phyloP scores from a whole-genome alignment of 345 rosid genomes.

The Salix koriyanagi region DNA sequence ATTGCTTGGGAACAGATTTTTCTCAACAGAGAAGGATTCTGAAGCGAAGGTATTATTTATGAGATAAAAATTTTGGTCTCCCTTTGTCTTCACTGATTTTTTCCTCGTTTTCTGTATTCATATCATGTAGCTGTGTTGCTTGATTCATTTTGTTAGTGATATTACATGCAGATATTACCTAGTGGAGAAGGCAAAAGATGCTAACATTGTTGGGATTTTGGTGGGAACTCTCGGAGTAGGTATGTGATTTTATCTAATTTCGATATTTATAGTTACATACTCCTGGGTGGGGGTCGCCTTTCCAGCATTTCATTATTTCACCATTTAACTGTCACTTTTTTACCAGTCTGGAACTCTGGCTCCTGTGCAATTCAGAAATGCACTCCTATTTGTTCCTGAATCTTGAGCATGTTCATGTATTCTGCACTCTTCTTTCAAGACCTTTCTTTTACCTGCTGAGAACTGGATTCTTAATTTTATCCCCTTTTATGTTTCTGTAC shows the following conservation, averaged over 20 bases:
- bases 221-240: slow-evolving; percentile 98
- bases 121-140: neutral
- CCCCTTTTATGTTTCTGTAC: neutral
- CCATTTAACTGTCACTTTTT: neutral
- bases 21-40: slow-evolving; percentile 74
- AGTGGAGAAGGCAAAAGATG: slow-evolving; percentile 97
- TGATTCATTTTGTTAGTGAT: neutral
- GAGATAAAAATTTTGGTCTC: neutral
- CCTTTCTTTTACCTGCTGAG: neutral
- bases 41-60: slow-evolving; percentile 60
- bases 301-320: neutral
- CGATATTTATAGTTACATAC: neutral
- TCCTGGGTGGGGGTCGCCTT: neutral
- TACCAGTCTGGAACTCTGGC: neutral
- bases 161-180: slow-evolving; percentile 68
- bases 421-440: neutral
- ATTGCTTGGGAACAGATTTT: slow-evolving; percentile 61
- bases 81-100: neutral
- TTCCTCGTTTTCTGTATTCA: neutral
- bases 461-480: neutral
- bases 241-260: slow-evolving; percentile 24
- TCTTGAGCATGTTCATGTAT: neutral
- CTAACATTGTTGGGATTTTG: slow-evolving; percentile 81
- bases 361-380: neutral
- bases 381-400: neutral